Percentiles rank a stretch among this genome's conserved stretches.
Conservation (phyloP, 1,284 basidiomycete species). For the Cutaneotrichosporon dermatis region DNA sequence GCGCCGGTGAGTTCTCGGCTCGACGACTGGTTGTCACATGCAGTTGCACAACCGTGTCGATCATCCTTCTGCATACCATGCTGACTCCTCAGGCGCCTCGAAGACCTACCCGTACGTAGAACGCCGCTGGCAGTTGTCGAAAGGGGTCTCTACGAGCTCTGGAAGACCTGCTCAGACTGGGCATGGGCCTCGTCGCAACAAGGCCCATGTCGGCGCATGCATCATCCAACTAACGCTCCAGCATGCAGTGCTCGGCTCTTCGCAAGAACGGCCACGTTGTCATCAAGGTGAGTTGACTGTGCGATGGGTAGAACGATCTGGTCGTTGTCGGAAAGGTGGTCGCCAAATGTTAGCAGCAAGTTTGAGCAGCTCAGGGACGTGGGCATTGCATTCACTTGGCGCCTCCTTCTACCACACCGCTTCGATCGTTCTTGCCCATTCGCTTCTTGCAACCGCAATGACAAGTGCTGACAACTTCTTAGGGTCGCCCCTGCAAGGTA, state of each 20-base stretch:
- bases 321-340: not conserved
- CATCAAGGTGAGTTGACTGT: conserved; percentile 61
- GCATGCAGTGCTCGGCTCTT: conserved; percentile 95
- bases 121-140: not conserved
- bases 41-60: no score
- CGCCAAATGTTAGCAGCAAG: not conserved
- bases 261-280: conserved; percentile 88
- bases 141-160: not conserved
- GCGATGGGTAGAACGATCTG: not conserved
- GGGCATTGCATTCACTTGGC: not conserved
- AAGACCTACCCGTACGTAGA: conserved; percentile 60
- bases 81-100: conserved; percentile 62
- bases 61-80: not conserved
- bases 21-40: no score
- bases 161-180: not conserved
- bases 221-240: conserved; percentile 1
- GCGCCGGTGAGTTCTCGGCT: conserved; percentile 12
- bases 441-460: no score
- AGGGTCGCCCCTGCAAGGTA: conserved; percentile 25
- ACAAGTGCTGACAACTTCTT: not conserved
- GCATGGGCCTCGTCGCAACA: not conserved
- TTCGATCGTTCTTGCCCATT: not conserved
- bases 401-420: not conserved
- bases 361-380: not conserved
- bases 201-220: conserved; percentile 15